Evolutionary conservation across 2,329 filamentous ascomycete genomes (phyloP).

Genomic region (Corinectria fuckeliana): DNA sequence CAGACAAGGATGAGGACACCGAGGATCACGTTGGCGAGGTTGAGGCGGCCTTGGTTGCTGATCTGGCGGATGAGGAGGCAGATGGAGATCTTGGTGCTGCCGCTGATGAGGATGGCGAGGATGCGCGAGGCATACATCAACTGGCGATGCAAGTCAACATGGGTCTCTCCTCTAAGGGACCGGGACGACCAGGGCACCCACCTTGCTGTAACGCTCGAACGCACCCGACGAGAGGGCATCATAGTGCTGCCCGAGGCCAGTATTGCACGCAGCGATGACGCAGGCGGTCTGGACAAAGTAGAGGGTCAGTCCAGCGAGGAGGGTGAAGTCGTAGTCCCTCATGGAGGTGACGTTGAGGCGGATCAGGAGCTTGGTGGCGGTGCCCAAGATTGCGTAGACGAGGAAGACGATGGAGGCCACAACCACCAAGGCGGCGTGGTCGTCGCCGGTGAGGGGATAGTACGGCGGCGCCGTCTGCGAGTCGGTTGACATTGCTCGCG

Average conservation of each 20-base stretch:
- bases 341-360: constrained; percentile 34
- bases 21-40: constrained; percentile 24
- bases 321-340: constrained; percentile 26
- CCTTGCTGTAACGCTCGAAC: constrained; percentile 28
- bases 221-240: neutral
- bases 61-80: constrained; percentile 35
- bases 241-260: constrained; percentile 24
- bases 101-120: constrained; percentile 25
- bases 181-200: neutral
- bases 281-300: constrained; percentile 31
- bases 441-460: constrained; percentile 27
- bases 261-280: constrained; percentile 26
- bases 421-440: constrained; percentile 33
- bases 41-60: constrained; percentile 17
- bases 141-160: constrained; percentile 13
- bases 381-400: constrained; percentile 30
- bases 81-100: constrained; percentile 29
- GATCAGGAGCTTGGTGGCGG: constrained; percentile 30
- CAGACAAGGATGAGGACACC: constrained; percentile 17
- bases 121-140: constrained; percentile 31
- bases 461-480: constrained; percentile 27
- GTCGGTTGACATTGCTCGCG: constrained; percentile 18
- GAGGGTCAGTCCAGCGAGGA: constrained; percentile 14
- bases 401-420: constrained; percentile 29
- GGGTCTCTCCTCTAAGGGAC: neutral